Conservation (phyloP, 805 yeast genomes). For the Metschnikowia anglica region DNA sequence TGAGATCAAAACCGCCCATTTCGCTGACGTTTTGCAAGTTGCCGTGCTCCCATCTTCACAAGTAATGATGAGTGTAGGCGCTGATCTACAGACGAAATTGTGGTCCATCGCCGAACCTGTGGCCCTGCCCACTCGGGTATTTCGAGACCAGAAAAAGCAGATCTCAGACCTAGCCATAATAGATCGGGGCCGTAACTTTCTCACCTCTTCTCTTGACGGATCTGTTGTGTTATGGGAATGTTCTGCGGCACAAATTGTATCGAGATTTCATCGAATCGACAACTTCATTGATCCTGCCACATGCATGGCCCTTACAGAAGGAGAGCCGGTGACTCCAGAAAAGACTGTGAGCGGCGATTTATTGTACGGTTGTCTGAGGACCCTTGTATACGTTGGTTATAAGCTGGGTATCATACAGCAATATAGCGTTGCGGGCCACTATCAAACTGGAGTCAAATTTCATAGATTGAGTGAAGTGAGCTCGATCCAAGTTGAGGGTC, state of each 20-base stretch:
- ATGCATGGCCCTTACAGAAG: constrained; percentile 14
- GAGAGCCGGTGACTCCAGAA: not conserved
- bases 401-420: constrained; percentile 34
- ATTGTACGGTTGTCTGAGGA: constrained; percentile 52
- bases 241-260: constrained; percentile 49
- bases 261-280: constrained; percentile 30
- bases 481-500: constrained; percentile 12
- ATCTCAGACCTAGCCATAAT: constrained; percentile 52
- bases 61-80: constrained; percentile 58
- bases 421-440: constrained; percentile 22
- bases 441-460: constrained; percentile 13
- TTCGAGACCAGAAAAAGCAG: constrained; percentile 48
- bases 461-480: constrained; percentile 15
- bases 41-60: constrained; percentile 62
- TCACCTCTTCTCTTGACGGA: constrained; percentile 57
- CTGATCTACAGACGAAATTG: constrained; percentile 57
- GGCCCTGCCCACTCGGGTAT: constrained; percentile 33
- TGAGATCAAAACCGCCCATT: constrained; percentile 45
- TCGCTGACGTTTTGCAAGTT: constrained; percentile 42
- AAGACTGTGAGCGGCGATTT: constrained; percentile 10
- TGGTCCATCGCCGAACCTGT: constrained; percentile 49
- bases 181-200: constrained; percentile 66
- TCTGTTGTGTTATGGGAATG: constrained; percentile 67
- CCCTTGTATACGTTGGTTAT: constrained; percentile 44
- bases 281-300: constrained; percentile 22